A percentile compares a stretch with the other conserved stretches of the same genome.
Conservation (phyloP, 2,329 filamentous ascomycete genomes). For the Chaetothyriales sp. region DNA sequence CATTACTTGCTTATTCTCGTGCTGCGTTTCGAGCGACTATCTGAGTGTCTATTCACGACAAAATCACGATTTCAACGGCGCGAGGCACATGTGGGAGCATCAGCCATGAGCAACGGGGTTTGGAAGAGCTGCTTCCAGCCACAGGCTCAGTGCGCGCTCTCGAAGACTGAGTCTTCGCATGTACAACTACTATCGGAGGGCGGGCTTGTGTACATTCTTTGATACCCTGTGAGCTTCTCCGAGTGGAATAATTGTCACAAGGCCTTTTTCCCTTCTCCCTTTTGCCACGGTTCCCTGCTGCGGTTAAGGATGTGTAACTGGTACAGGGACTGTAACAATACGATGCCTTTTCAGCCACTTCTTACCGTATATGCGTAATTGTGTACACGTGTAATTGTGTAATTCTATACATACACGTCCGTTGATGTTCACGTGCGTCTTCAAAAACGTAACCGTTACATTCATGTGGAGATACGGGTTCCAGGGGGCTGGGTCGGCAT, state of each 20-base stretch:
- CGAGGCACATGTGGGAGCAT: background rate
- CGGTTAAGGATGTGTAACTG: background rate
- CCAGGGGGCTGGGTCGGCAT: background rate
- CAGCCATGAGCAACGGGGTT: background rate
- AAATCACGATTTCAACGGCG: background rate
- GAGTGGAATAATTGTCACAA: background rate
- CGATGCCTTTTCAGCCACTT: background rate
- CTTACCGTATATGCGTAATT: background rate
- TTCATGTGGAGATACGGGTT: background rate
- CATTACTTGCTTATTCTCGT: constrained; percentile 4
- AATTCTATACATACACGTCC: too few species aligned
- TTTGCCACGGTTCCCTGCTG: background rate
- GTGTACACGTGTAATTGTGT: background rate
- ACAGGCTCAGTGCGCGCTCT: background rate
- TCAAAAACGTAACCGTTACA: background rate
- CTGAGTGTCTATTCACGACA: background rate
- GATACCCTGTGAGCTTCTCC: background rate
- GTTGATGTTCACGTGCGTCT: background rate
- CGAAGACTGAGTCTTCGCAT: background rate
- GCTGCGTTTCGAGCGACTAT: constrained; percentile 2
- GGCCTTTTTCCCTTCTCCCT: too few species aligned
- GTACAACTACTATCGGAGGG: background rate
- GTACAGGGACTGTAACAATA: background rate
- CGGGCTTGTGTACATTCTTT: background rate
- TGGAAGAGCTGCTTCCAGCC: background rate